Evolutionary conservation across 1,284 basidiomycete species (phyloP).

Genomic region (Fomitopsis palustris): DNA sequence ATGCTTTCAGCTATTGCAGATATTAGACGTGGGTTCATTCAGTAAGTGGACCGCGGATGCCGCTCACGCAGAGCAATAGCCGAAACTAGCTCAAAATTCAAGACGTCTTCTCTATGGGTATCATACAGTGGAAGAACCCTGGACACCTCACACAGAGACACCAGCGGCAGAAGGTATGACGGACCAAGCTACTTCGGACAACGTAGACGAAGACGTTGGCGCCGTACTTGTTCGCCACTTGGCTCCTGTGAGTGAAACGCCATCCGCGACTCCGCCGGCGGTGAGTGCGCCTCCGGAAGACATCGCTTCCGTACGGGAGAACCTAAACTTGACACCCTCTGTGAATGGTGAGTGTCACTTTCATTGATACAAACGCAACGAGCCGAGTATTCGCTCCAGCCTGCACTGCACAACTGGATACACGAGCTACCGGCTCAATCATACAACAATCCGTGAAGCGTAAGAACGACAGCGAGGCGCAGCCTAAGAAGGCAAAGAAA

Average conservation of each 20-base stretch:
- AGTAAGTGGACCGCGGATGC: neutral
- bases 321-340: neutral
- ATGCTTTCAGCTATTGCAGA: constrained; percentile 25
- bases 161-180: neutral
- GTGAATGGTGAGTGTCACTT: neutral
- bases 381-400: neutral
- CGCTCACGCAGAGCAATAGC: neutral
- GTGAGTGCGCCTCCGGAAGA: neutral
- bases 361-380: too few relatives aligned
- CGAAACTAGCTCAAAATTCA: neutral
- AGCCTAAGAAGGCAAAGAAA: constrained; percentile 32
- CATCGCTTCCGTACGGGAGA: neutral
- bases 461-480: constrained; percentile 16
- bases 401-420: neutral
- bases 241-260: neutral
- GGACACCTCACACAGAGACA: neutral
- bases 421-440: neutral
- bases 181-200: neutral
- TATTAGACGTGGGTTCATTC: constrained; percentile 23
- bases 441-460: constrained; percentile 12
- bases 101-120: neutral
- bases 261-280: too few relatives aligned
- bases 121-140: neutral
- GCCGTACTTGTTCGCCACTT: neutral
- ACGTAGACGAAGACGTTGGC: neutral